Conservation (phyloP, 176 grass and related monocot genomes). For the Secale cereale region DNA sequence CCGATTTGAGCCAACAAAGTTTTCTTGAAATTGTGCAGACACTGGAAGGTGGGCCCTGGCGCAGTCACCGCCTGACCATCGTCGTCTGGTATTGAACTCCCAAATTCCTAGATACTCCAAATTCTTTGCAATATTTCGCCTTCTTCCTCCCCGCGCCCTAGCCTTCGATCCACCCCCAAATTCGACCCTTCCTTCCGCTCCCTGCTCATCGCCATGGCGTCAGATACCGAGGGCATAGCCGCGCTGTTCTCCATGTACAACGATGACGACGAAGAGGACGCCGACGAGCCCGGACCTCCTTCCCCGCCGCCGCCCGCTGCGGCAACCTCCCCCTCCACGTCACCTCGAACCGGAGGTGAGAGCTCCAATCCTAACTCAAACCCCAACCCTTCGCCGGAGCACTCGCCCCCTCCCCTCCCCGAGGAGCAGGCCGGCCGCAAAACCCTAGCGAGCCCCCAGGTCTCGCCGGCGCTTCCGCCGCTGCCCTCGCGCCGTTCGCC, state of each 20-base stretch:
- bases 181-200: neutral
- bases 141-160: conserved; percentile 16
- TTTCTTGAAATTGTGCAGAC: neutral
- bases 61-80: neutral
- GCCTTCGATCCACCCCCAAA: conserved; percentile 30
- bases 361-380: conserved; percentile 34
- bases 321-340: conserved; percentile 29
- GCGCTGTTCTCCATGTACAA: conserved; percentile 89
- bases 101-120: neutral
- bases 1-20: too few relatives aligned
- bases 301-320: conserved; percentile 13
- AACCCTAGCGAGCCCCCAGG: conserved; percentile 49
- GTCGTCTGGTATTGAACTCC: neutral
- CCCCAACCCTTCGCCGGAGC: conserved; percentile 1
- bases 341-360: conserved; percentile 26
- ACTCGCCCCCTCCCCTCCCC: conserved; percentile 30
- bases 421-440: conserved; percentile 24
- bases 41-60: neutral
- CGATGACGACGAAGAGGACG: conserved; percentile 82
- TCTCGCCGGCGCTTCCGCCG: conserved; percentile 41
- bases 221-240: conserved; percentile 59
- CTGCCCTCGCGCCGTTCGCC: conserved; percentile 37
- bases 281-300: conserved; percentile 31
- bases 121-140: neutral
- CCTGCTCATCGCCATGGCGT: conserved; percentile 42